phyloP scores from a whole-genome alignment of 2,329 filamentous ascomycete species.

The Hypomyces perniciosus region DNA sequence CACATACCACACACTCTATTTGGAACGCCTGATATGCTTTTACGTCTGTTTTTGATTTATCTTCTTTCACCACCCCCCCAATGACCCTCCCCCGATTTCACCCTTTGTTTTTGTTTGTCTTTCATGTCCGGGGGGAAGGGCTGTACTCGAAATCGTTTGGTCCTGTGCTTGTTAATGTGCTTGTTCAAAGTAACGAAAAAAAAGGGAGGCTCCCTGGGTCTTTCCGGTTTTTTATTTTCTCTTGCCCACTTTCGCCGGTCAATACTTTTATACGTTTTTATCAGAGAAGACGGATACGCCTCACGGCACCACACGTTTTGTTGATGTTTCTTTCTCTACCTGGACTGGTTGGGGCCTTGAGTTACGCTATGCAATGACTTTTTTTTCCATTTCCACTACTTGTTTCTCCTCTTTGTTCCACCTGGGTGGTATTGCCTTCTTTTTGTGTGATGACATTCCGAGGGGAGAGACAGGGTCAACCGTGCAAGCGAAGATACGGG shows the following conservation, averaged over 20 bases:
- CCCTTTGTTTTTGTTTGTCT: neutral
- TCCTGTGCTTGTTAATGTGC: neutral
- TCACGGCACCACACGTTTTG: constrained; percentile 31
- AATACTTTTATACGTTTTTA: constrained; percentile 18
- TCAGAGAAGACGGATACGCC: constrained; percentile 33
- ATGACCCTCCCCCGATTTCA: neutral
- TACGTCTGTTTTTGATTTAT: constrained; percentile 1
- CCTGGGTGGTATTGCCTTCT: no score
- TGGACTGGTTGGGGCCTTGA: constrained; percentile 12
- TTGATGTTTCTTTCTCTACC: constrained; percentile 11
- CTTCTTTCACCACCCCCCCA: neutral
- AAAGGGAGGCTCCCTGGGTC: constrained; percentile 1
- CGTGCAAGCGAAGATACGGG: neutral
- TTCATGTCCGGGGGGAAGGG: neutral
- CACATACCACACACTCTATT: constrained; percentile 2
- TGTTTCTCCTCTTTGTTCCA: constrained; percentile 6
- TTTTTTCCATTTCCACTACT: constrained; percentile 18
- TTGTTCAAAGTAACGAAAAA: neutral
- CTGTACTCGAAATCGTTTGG: constrained; percentile 4
- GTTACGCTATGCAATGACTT: constrained; percentile 15
- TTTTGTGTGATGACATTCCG: no score
- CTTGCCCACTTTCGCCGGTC: neutral
- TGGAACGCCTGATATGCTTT: constrained; percentile 3
- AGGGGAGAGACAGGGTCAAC: neutral
- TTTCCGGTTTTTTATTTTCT: constrained; percentile 9